phyloP scores from a whole-genome alignment of 1,284 basidiomycete species.

The Fomes fomentarius region DNA sequence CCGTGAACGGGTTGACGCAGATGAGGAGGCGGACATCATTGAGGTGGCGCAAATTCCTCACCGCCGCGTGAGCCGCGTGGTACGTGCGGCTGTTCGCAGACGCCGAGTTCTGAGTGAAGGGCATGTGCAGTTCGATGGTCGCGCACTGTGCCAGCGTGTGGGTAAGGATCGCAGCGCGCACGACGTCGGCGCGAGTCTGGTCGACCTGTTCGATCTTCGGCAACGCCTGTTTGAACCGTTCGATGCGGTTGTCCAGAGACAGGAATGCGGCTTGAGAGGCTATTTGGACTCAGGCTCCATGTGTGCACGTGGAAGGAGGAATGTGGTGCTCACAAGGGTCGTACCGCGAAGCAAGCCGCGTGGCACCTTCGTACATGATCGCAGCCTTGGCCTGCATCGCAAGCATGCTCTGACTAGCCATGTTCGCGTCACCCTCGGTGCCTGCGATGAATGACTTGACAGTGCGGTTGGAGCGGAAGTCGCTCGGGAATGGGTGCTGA shows the following conservation, averaged over 20 bases:
- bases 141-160: constrained; percentile 39
- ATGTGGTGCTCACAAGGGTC: constrained; percentile 28
- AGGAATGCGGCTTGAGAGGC: constrained; percentile 31
- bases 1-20: constrained; percentile 22
- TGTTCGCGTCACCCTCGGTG: constrained; percentile 22
- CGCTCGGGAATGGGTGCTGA: constrained; percentile 27
- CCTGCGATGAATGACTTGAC: constrained; percentile 37
- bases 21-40: constrained; percentile 9
- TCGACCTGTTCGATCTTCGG: constrained; percentile 25
- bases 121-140: constrained; percentile 41
- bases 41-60: constrained; percentile 10
- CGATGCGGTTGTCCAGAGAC: constrained; percentile 34
- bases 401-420: constrained; percentile 29
- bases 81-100: constrained; percentile 23
- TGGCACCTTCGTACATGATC: constrained; percentile 40
- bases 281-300: constrained; percentile 21
- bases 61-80: constrained; percentile 22
- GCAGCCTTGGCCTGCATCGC: constrained; percentile 42
- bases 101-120: constrained; percentile 24
- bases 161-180: constrained; percentile 35
- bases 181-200: constrained; percentile 16
- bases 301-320: not conserved
- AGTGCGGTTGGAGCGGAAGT: constrained; percentile 30
- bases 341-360: constrained; percentile 30
- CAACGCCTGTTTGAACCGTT: constrained; percentile 31